Base-by-base conservation (phyloP, 805 yeast species). In the Starmerella bombicola region DNA sequence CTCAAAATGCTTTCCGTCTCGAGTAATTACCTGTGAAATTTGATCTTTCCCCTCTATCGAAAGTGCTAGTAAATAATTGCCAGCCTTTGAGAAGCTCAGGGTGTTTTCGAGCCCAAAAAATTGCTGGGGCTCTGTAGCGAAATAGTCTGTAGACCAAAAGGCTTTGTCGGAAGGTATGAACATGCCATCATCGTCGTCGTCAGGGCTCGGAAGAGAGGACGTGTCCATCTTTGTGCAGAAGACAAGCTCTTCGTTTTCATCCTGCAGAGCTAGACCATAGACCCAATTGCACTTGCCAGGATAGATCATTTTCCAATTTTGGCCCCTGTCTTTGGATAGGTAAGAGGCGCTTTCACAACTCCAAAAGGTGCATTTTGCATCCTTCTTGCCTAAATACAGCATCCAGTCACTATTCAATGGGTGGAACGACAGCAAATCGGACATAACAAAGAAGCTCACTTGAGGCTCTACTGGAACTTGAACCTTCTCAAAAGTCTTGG, bases 251-350 rank as follows among this genome's bases (percentile, higher is more conserved):
- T 67, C 66, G 41, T 69, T 63, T 29, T 65, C 61, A 33, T 62
- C 53, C 12, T n/a, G 35, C 10, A 7, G 5, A 7, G 65, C 64
- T 35, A 81, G 67, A 23, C 69, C 64, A 12, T 76, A 77, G n/a
- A 74, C 76, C 58, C 73, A 88, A 37, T 72, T 71, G 67, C 98
- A 88, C 6, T 59, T 60, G 16, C 63, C 65, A 6, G 70, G 70
- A 19, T 66, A 57, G 47, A 91, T 55, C 38, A 65, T 62, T 0
- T 60, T 51, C 67, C 85, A 91, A 4, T 69, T 58, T 21, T 59
- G 51, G 18, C 97, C 98, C 19, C 70, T 73, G 61, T 86, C 75
- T 20, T 58, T 62, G 2, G 95, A 78, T 41, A 73, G 62, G 49
- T 67, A 78, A 0, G 86, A 78, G 6, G 66, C 67, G 1, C 69